Evolutionary conservation across 495 filamentous ascomycete genomes (phyloP), one percentile per base, ranked within the genome.

Genomic region (Daldinia grandis): DNA sequence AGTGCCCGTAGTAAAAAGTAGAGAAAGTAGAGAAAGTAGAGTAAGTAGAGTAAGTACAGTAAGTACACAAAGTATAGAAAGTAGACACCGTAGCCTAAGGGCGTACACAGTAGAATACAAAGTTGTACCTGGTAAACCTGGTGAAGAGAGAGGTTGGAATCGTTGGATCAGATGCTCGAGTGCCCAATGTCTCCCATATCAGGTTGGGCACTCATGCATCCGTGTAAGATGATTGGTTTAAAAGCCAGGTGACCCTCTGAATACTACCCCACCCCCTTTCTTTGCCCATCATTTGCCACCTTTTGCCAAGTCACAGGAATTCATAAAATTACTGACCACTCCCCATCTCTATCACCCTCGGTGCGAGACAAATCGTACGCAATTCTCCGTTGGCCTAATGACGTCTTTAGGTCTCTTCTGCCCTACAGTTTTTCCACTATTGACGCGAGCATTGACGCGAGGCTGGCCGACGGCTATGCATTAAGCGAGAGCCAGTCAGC

Each of bases 361-460:
- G 30, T 49, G 51, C 31, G 33, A 61, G 30, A 57, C 47, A 35
- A 38, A 49, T 72, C 64, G 58, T 58, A 63, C 58, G 64, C 58
- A 49, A 67, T 72, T 73, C 60, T 68, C 68, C 61, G 70, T 38
- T 65, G 65, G 65, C 70, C 24, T 10, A 47, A 73, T 73, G 70
- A 73, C 70, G 70, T 73, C 65, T 53, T 73, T 66, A 66, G 64
- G 70, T 73, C 30, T 65, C 64, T n/a, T 69, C 70, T 73, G 64
- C 69, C 69, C 64, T 72, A 72, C 56, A 68, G 57, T 68, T 62
- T 64, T 64, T 30, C 42, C 21, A 53, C 38, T 44, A 53, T 31
- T 53, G 49, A 47, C 42, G 42, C 42, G 42, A 28, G 6, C 10
- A 24, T 54, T 42, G 24, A 21, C 57, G 19, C 38, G 59, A 27